Base-by-base conservation (phyloP, 345 rosid species). In the Pistacia integerrima region DNA sequence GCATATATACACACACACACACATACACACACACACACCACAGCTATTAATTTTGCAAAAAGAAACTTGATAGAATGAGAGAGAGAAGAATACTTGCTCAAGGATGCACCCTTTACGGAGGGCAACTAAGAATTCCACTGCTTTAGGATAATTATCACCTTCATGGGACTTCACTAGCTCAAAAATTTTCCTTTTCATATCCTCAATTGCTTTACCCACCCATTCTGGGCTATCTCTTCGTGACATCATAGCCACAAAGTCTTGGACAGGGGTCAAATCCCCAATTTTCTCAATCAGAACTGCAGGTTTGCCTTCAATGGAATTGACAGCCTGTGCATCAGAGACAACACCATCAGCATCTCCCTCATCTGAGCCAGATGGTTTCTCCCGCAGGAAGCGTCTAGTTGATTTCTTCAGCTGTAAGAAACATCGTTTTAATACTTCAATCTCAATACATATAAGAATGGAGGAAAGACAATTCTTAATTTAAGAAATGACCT, bases 81-180 rank as follows among this genome's bases (percentile, higher is more conserved):
- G 56, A 55, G 74, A 49, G 63, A 67, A 30, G 33, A 54, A 75
- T 84, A 93, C 99, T 77, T 96, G 98, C 83, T 91, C 99, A 67
- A 88, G 79, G 76, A 96, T 82, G 83, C 97, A 96, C 75, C 94
- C 92, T 84, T 85, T 92, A 17, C 97, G 97, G 62, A 96, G 90
- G 61, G 97, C 87, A 68, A 69, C 73, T 48, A 93, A 74, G 74
- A 90, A 87, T 70, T 90, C 92, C 82, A 90, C 74, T 22, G 90
- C 93, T 87, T 78, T 83, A 4, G 78, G 74, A 81, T 75, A 82
- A 78, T 76, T 80, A 68, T 87, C 87, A 52, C 87, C 86, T 58
- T 79, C 72, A 41, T 77, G 30, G 3, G 88, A 81, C 74, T 81
- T 77, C 25, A 96, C 61, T 17, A 93, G 83, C 82, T 75, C 75